Conservation (phyloP, 2,329 filamentous ascomycete genomes). For the Scedosporium minutisporum region DNA sequence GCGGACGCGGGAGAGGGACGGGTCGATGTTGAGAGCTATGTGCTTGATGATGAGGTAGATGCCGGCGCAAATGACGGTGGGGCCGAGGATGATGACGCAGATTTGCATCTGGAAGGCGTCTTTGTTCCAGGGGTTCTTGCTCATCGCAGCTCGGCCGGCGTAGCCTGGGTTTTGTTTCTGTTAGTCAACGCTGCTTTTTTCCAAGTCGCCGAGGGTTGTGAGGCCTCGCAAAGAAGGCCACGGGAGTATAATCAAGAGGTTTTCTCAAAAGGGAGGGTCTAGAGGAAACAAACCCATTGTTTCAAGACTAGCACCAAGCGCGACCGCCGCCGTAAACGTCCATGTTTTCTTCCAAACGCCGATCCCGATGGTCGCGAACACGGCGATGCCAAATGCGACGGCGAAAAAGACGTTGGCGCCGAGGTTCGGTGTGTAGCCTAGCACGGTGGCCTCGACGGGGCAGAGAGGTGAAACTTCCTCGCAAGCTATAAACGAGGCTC, state of each 20-base stretch:
- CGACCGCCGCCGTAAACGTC: constrained; percentile 40
- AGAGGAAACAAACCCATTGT: constrained; percentile 29
- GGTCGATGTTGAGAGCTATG: constrained; percentile 38
- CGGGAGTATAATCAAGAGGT: not conserved
- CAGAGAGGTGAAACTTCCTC: constrained; percentile 28
- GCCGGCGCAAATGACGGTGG: constrained; percentile 50
- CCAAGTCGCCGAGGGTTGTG: too few species aligned
- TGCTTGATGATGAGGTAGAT: constrained; percentile 58
- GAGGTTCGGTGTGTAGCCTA: constrained; percentile 48
- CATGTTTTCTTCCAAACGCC: constrained; percentile 44
- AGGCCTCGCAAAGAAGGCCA: not conserved
- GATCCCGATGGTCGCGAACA: constrained; percentile 29
- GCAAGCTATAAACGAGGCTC: constrained; percentile 1
- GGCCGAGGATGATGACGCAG: constrained; percentile 48
- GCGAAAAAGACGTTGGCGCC: constrained; percentile 46
- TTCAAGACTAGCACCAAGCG: constrained; percentile 41
- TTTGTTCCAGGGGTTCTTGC: constrained; percentile 44
- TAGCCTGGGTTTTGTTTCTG: constrained; percentile 32
- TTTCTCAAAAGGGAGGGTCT: not conserved
- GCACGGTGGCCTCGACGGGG: constrained; percentile 41
- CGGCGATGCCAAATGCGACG: constrained; percentile 35
- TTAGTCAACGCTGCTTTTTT: not conserved
- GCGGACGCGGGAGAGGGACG: constrained; percentile 38
- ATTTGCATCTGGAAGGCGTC: constrained; percentile 49
- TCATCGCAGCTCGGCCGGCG: constrained; percentile 38